phyloP scores from a whole-genome alignment of 108 stramenopile genomes.

The Cyclotella kingstonii region DNA sequence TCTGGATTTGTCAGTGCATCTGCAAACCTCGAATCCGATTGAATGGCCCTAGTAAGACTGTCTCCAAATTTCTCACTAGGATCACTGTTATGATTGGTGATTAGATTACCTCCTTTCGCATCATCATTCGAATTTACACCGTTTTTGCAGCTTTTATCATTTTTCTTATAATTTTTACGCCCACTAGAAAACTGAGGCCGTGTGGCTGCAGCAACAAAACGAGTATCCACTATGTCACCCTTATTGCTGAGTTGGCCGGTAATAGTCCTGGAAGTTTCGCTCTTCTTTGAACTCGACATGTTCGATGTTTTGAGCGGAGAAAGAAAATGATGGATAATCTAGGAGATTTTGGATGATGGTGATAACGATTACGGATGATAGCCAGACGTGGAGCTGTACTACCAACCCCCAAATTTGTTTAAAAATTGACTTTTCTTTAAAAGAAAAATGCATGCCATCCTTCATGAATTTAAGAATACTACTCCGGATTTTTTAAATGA shows the following conservation, averaged over 20 bases:
- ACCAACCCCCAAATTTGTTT: too few relatives aligned
- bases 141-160: constrained; percentile 1
- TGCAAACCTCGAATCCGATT: constrained; percentile 81
- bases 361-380: too few relatives aligned
- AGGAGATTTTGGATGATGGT: too few relatives aligned
- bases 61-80: constrained; percentile 7
- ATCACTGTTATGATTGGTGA: not conserved
- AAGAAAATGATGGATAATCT: too few relatives aligned
- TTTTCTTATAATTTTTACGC: constrained; percentile 5
- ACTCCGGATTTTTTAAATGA: too few relatives aligned
- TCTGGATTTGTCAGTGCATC: constrained; percentile 79
- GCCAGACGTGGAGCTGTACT: too few relatives aligned
- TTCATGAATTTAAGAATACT: too few relatives aligned
- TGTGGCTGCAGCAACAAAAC: constrained; percentile 62
- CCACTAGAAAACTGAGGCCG: constrained; percentile 56
- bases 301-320: too few relatives aligned
- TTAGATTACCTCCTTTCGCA: not conserved
- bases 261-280: not conserved
- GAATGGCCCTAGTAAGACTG: constrained; percentile 26
- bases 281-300: too few relatives aligned
- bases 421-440: too few relatives aligned
- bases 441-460: too few relatives aligned
- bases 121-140: not conserved
- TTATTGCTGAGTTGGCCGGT: not conserved
- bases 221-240: constrained; percentile 44